These are phyloP conservation scores for Iberis amara DNA, from an alignment of 441 rosid genomes.

Conservation along the genomic window DNA sequence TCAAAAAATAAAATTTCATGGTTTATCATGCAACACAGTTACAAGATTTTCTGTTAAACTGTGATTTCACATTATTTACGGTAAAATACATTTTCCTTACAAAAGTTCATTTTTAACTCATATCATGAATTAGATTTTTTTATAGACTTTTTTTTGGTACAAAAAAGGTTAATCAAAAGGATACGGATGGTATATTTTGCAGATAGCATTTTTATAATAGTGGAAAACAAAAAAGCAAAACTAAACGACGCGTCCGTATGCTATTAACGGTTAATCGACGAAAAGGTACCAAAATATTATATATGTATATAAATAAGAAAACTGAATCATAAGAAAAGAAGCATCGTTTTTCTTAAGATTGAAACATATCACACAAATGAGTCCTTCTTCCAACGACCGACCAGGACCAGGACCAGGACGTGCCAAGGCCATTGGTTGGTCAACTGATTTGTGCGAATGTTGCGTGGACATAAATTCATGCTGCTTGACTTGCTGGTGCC, in stretches of 20 bases:
- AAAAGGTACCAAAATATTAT: conserved; percentile 8
- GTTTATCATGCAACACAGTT: too few species aligned
- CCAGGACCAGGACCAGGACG: neutral
- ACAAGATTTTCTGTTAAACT: too few species aligned
- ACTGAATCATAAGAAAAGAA: neutral
- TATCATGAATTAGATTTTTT: too few species aligned
- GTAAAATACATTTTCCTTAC: too few species aligned
- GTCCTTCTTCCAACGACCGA: conserved; percentile 6
- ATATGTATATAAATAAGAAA: neutral
- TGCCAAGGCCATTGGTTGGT: conserved; percentile 32
- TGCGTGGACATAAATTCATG: conserved; percentile 32
- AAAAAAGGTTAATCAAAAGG: too few species aligned
- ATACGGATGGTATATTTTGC: too few species aligned
- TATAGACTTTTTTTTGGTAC: too few species aligned
- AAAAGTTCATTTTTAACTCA: too few species aligned
- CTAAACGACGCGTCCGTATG: conserved; percentile 13
- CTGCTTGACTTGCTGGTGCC: conserved; percentile 64
- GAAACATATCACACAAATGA: conserved; percentile 9
- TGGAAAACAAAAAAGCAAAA: neutral
- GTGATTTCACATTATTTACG: too few species aligned
- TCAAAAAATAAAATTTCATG: too few species aligned
- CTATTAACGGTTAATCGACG: conserved; percentile 8
- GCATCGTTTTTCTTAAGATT: neutral
- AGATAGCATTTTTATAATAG: too few species aligned
- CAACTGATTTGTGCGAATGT: conserved; percentile 41